phyloP scores from a whole-genome alignment of 805 yeast genomes.

The Candida sphagnicola region DNA sequence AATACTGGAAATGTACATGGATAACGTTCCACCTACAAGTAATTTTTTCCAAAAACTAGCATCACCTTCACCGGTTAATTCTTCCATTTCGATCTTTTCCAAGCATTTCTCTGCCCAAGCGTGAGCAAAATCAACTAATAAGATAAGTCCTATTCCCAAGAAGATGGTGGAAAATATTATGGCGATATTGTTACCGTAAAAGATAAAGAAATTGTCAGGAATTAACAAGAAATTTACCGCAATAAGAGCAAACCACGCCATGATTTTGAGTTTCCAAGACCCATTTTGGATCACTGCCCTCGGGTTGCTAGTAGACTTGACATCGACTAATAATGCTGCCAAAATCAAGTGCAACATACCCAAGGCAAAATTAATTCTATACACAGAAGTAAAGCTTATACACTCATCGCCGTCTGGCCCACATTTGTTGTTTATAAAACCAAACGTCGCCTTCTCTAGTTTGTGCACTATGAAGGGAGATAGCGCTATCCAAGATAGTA shows the following conservation, averaged over 20 bases:
- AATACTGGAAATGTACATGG: conserved; percentile 75
- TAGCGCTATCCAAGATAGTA: conserved; percentile 89
- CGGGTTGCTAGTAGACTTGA: conserved; percentile 71
- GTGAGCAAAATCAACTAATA: conserved; percentile 95
- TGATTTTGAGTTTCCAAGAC: conserved; percentile 77
- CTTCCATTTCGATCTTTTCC: conserved; percentile 81
- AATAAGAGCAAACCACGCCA: conserved; percentile 54
- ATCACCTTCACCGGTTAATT: conserved; percentile 46
- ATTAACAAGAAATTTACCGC: conserved; percentile 62
- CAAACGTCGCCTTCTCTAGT: conserved; percentile 68
- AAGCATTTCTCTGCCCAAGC: conserved; percentile 98
- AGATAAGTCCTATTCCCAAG: conserved; percentile 82
- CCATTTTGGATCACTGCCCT: conserved; percentile 87
- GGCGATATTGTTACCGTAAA: conserved; percentile 90
- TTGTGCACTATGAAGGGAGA: conserved; percentile 73
- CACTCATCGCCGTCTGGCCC: conserved; percentile 70
- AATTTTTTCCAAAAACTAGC: conserved; percentile 73
- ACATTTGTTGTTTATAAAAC: conserved; percentile 68
- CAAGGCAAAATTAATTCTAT: conserved; percentile 82
- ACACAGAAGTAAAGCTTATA: conserved; percentile 89
- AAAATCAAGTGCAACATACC: conserved; percentile 74
- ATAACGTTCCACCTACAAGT: conserved; percentile 79
- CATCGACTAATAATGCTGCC: conserved; percentile 66
- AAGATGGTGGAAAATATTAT: conserved; percentile 80
- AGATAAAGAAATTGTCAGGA: conserved; percentile 81